phyloP scores from a whole-genome alignment of 2,329 filamentous ascomycete genomes.

The Ascochyta fabae region DNA sequence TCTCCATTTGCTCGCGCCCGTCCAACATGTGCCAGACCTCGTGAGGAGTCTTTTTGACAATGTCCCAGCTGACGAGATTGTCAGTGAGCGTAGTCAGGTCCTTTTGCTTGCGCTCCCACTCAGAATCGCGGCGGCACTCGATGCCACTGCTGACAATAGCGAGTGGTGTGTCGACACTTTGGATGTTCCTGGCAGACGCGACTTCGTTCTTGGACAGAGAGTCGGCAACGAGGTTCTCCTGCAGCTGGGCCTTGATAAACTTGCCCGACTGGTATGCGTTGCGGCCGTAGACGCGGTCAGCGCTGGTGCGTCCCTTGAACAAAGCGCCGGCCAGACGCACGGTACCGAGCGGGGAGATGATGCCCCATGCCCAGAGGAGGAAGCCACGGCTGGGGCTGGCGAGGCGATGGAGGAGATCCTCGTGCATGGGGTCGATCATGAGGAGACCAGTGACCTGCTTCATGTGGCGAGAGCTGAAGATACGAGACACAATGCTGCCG shows the following conservation, averaged over 20 bases:
- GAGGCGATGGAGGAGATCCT: slow-evolving; percentile 76
- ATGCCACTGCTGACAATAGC: slow-evolving; percentile 83
- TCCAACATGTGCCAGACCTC: slow-evolving; percentile 81
- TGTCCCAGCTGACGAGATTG: slow-evolving; percentile 82
- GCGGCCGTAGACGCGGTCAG: slow-evolving; percentile 84
- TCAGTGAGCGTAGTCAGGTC: slow-evolving; percentile 82
- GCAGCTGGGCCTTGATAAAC: slow-evolving; percentile 86
- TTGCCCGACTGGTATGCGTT: slow-evolving; percentile 81
- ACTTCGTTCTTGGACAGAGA: slow-evolving; percentile 87
- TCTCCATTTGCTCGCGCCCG: slow-evolving; percentile 78
- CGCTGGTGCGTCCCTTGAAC: slow-evolving; percentile 78
- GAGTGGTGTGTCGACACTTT: slow-evolving; percentile 75
- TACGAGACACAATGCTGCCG: slow-evolving; percentile 85
- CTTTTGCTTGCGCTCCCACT: slow-evolving; percentile 85
- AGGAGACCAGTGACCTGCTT: slow-evolving; percentile 78
- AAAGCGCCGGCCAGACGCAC: slow-evolving; percentile 81
- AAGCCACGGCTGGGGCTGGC: slow-evolving; percentile 76
- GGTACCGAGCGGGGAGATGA: slow-evolving; percentile 85
- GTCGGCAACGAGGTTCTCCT: slow-evolving; percentile 88
- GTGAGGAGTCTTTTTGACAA: slow-evolving; percentile 83
- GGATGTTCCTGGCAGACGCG: slow-evolving; percentile 77
- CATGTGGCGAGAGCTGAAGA: slow-evolving; percentile 86
- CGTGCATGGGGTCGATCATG: slow-evolving; percentile 87
- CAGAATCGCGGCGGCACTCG: slow-evolving; percentile 67
- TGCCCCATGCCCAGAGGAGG: slow-evolving; percentile 81